Evolutionary conservation across 2,329 filamentous ascomycete species (phyloP).

Genomic region (Ascochyta clinopodiicola): DNA sequence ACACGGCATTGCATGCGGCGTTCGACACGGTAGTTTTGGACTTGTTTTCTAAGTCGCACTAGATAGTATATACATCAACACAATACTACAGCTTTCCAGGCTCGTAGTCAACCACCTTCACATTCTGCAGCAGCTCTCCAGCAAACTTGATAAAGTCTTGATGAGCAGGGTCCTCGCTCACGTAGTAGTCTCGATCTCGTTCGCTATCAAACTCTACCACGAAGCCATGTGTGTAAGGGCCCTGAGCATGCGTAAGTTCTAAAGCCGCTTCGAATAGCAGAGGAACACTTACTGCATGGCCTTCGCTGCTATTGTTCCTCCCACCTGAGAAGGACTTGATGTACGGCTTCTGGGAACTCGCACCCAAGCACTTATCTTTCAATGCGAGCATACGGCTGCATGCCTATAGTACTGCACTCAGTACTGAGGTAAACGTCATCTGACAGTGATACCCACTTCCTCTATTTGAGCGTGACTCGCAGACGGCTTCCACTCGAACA

Average conservation of each 20-base stretch:
- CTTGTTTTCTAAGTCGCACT: constrained; percentile 1
- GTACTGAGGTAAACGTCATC: neutral
- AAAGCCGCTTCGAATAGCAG: neutral
- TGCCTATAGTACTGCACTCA: constrained; percentile 50
- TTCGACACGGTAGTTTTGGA: constrained; percentile 10
- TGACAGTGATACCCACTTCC: constrained; percentile 52
- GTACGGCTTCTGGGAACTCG: constrained; percentile 65
- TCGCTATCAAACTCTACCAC: constrained; percentile 69
- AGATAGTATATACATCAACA: constrained; percentile 9
- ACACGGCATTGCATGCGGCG: constrained; percentile 22
- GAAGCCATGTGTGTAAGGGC: constrained; percentile 72
- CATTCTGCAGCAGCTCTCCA: constrained; percentile 58
- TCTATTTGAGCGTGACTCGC: constrained; percentile 58
- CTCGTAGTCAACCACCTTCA: constrained; percentile 67
- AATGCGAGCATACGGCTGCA: constrained; percentile 65
- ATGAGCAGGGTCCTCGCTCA: constrained; percentile 69
- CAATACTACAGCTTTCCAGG: constrained; percentile 47
- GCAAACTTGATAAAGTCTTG: constrained; percentile 63
- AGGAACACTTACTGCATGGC: constrained; percentile 59
- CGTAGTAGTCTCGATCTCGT: constrained; percentile 73
- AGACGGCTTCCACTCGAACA: constrained; percentile 69
- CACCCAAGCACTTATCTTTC: constrained; percentile 65
- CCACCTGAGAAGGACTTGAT: constrained; percentile 66
- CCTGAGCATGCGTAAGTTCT: constrained; percentile 41
- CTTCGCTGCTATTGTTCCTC: constrained; percentile 67